A percentile compares a stretch with the other conserved stretches of the same genome.
phyloP scores from a whole-genome alignment of 164 flowering plant species.

The Santalum album region DNA sequence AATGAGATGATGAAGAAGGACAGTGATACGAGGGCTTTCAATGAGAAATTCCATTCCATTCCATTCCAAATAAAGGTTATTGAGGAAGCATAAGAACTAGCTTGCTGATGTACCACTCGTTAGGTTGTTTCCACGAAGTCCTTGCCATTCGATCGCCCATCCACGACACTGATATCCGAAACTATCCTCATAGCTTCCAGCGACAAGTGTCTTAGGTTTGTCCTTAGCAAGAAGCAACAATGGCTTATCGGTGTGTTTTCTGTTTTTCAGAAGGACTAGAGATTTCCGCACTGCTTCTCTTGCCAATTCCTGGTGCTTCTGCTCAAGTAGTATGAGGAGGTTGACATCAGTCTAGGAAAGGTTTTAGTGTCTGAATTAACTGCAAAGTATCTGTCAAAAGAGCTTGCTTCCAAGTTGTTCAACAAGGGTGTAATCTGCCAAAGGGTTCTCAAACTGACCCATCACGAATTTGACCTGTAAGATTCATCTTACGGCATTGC shows the following conservation, averaged over 20 bases:
- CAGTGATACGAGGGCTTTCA: too few species aligned
- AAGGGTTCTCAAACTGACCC: not conserved
- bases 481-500: conserved; percentile 21
- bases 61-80: too few species aligned
- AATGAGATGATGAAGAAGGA: not conserved
- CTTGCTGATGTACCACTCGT: not conserved
- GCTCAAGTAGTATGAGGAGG: not conserved
- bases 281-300: conserved; percentile 2
- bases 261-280: not conserved
- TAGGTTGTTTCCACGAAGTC: not conserved
- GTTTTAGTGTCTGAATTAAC: too few species aligned
- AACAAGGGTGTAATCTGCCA: not conserved
- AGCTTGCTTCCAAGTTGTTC: not conserved
- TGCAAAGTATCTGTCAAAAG: not conserved
- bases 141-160: not conserved
- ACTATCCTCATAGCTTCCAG: not conserved
- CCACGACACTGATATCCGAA: conserved; percentile 1
- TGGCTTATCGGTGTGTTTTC: not conserved
- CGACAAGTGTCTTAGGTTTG: not conserved
- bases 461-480: not conserved
- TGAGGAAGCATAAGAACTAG: too few species aligned
- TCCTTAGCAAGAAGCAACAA: not conserved
- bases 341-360: too few species aligned
- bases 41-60: too few species aligned
- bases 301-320: not conserved